A percentile compares a stretch with the other conserved stretches of the same genome.
Conservation (phyloP, 2,329 filamentous ascomycete species). For the Fonsecaea pugnacius region DNA sequence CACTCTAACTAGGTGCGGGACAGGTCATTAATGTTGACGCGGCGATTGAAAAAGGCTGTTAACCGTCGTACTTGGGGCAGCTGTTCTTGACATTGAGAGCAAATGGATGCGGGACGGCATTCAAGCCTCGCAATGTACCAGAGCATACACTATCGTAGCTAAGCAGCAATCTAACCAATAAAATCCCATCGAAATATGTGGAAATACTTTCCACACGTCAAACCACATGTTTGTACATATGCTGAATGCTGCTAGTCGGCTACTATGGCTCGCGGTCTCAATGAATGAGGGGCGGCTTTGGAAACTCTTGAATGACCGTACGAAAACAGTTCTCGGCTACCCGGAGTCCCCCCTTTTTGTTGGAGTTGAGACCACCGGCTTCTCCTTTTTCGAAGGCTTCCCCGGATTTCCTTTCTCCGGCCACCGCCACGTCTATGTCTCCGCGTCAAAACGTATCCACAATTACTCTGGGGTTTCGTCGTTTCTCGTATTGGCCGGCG, state of each 20-base stretch:
- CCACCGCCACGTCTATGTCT: background rate
- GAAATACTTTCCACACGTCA: background rate
- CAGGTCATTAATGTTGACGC: constrained; percentile 1
- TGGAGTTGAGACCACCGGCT: background rate
- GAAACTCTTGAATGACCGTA: background rate
- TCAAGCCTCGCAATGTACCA: background rate
- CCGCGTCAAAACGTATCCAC: background rate
- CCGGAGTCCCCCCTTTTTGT: background rate
- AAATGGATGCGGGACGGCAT: background rate
- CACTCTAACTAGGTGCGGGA: background rate
- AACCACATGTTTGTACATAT: background rate
- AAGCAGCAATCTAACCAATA: background rate
- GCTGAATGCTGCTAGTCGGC: background rate
- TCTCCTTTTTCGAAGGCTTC: background rate
- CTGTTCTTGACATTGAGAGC: background rate
- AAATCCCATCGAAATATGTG: background rate
- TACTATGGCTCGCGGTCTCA: background rate
- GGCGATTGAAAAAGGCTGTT: constrained; percentile 8
- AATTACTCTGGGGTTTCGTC: background rate
- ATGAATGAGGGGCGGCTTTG: too few species aligned
- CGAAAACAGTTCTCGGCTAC: background rate
- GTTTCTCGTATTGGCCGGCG: background rate
- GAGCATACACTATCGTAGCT: background rate
- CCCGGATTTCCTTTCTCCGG: constrained; percentile 1
- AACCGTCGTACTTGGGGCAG: background rate